A percentile compares a stretch with the other conserved stretches of the same genome.
These are phyloP conservation scores for Whalleya microplaca DNA, from an alignment of 2,329 filamentous ascomycete species.

Conservation along the genomic window DNA sequence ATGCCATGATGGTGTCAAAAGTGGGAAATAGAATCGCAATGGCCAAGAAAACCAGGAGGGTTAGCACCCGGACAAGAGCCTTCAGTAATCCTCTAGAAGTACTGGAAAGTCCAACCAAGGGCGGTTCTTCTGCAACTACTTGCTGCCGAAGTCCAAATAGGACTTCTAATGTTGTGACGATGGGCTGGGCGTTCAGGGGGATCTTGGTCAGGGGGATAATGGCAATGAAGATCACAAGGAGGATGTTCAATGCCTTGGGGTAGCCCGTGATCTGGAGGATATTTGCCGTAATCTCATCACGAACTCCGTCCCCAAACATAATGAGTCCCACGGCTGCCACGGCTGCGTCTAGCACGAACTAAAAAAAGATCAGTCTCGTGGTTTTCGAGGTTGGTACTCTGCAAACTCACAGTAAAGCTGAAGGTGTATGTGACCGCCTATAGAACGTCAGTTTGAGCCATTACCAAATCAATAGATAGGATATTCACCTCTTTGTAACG, in stretches of 20 bases:
- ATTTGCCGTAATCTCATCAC: slow-evolving; percentile 89
- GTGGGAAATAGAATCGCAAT: slow-evolving; percentile 73
- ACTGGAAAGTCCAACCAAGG: slow-evolving; percentile 57
- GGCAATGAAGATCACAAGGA: slow-evolving; percentile 84
- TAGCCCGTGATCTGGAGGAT: slow-evolving; percentile 77
- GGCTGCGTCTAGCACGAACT: slow-evolving; percentile 78
- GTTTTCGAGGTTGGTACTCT: not conserved
- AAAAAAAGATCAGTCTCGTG: slow-evolving; percentile 12
- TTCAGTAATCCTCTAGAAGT: slow-evolving; percentile 62
- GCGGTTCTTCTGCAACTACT: slow-evolving; percentile 49
- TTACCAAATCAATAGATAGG: not conserved
- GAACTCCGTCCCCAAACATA: slow-evolving; percentile 93
- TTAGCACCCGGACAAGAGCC: slow-evolving; percentile 64
- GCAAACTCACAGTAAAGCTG: slow-evolving; percentile 70
- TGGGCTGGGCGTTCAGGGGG: slow-evolving; percentile 86
- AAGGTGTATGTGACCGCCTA: slow-evolving; percentile 80
- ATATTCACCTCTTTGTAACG: slow-evolving; percentile 61
- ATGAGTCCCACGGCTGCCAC: slow-evolving; percentile 84
- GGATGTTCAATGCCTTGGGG: slow-evolving; percentile 70
- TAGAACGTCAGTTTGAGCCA: slow-evolving; percentile 33
- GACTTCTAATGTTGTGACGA: slow-evolving; percentile 83
- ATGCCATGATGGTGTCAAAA: slow-evolving; percentile 89
- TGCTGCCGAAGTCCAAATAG: slow-evolving; percentile 68
- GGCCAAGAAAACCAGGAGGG: slow-evolving; percentile 72
- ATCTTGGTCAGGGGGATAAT: slow-evolving; percentile 96